Evolutionary conservation across 179 eudicot species (phyloP), one percentile per base, ranked within the genome.

Genomic region (Gypsophila paniculata): DNA sequence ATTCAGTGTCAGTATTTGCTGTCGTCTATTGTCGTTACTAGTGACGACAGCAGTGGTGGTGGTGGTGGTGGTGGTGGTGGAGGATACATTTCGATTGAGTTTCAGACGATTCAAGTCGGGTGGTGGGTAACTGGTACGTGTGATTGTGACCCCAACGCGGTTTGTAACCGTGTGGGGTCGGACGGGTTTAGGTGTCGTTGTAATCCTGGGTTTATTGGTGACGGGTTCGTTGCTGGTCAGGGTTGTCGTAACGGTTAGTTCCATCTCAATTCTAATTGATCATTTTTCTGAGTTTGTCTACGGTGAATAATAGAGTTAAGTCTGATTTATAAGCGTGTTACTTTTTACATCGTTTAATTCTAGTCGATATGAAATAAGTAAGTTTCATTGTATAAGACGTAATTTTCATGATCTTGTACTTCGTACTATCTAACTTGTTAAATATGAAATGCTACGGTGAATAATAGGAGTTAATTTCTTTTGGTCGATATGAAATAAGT

Each of bases 81-180:
- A 46, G 23, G 85, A 25, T 81, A 78, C 13, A 73, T 86, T 23
- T 68, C 73, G 19, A 65, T 90, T 21, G 82, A 75, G 77, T 84
- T 93, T 69, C 82, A 81, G 72, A 68, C 68, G 42, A 75, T 83
- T 76, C 87, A 86, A 80, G 69, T 93, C 3, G 82, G 77, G 42
- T 93, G 98, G 98, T 91, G 97, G 97, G 8, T 93, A 14, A 25
- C 2, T 0, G 96, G 98, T 48, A 10, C 19, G 14, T 85, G 91
- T 17, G 5, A 2, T 0, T 91, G 97, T 53, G 73, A 78, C 53
- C 19, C 0, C 7, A 58, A 84, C 9, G 96, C 98, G 17, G 34
- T 10, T 22, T 81, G 91, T 71, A 66, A 36, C 1, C 6, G 18
- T 0, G 77, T 89, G 36, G 78, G 76, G 6, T 26, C 74, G 13